Percentiles rank a stretch among this genome's conserved stretches.
phyloP scores from a whole-genome alignment of 164 flowering plant genomes.

The Sedum album region DNA sequence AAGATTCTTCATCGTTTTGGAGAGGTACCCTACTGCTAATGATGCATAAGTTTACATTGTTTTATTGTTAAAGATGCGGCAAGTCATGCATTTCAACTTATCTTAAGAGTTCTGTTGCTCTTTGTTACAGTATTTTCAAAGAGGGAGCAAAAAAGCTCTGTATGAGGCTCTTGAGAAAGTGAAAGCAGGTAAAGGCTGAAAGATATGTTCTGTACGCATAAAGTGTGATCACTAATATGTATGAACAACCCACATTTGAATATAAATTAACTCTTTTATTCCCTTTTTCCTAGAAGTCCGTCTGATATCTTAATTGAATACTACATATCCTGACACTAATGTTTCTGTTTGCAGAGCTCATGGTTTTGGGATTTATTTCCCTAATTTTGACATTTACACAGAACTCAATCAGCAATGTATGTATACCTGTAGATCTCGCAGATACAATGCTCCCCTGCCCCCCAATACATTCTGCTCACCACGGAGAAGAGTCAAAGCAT shows the following conservation, averaged over 20 bases:
- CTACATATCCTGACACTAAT: background rate
- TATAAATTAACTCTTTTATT: background rate
- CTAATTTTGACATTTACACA: conserved; percentile 42
- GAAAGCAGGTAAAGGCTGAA: conserved; percentile 55
- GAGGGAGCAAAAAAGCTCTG: conserved; percentile 59
- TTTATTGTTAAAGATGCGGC: too few species aligned
- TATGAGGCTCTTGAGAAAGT: conserved; percentile 88
- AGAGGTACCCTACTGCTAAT: conserved; percentile 14
- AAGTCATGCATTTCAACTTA: background rate
- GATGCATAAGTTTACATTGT: too few species aligned
- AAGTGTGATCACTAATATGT: background rate
- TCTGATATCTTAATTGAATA: background rate
- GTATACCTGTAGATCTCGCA: conserved; percentile 27
- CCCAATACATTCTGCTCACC: conserved; percentile 1
- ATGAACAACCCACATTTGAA: background rate
- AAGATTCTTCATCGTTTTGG: conserved; percentile 64
- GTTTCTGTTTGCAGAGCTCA: conserved; percentile 36
- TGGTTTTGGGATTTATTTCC: conserved; percentile 56
- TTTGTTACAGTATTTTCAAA: conserved; percentile 51
- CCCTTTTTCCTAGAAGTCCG: background rate
- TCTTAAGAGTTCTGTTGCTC: background rate
- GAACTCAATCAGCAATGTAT: conserved; percentile 28
- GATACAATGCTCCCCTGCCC: conserved; percentile 60
- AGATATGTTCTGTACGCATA: background rate
- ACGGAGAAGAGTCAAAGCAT: background rate